These are phyloP conservation scores for Didymella glomerata DNA, from an alignment of 2,329 filamentous ascomycete genomes.

Conservation along the genomic window DNA sequence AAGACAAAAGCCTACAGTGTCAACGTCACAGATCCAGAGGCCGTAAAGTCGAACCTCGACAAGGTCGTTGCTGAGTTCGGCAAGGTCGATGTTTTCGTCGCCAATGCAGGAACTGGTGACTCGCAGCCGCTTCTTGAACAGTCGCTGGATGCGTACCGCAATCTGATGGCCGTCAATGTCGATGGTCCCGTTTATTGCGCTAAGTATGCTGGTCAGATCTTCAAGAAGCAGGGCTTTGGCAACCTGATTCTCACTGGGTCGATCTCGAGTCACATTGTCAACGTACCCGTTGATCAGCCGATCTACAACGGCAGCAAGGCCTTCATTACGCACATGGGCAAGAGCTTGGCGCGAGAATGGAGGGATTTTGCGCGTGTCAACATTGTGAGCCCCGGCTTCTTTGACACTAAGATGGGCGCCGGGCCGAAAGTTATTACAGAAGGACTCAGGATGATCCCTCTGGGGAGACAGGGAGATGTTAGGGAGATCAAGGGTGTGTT, in stretches of 20 bases:
- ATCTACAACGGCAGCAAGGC: constrained; percentile 62
- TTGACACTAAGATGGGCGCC: constrained; percentile 70
- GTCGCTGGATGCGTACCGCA: constrained; percentile 69
- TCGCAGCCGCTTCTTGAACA: constrained; percentile 65
- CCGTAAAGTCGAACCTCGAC: constrained; percentile 65
- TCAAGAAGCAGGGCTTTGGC: constrained; percentile 58
- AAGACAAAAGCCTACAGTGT: constrained; percentile 71
- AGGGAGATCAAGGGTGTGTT: constrained; percentile 83
- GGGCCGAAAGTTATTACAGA: constrained; percentile 69
- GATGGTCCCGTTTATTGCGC: constrained; percentile 64
- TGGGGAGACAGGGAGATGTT: constrained; percentile 75
- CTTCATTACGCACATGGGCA: constrained; percentile 68
- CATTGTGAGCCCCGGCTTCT: constrained; percentile 71
- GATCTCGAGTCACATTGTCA: constrained; percentile 77
- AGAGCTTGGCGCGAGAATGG: constrained; percentile 72
- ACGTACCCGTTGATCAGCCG: constrained; percentile 74
- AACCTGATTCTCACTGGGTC: constrained; percentile 70
- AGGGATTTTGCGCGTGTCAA: constrained; percentile 72
- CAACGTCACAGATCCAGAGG: constrained; percentile 62
- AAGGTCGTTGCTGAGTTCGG: constrained; percentile 73
- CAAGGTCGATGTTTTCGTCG: constrained; percentile 70
- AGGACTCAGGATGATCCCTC: constrained; percentile 75
- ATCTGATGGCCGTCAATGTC: constrained; percentile 72
- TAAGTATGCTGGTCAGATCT: constrained; percentile 53
- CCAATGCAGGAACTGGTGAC: constrained; percentile 70